Evolutionary conservation across 2,329 filamentous ascomycete genomes (phyloP).

Genomic region (Cryphonectria nitschkei): DNA sequence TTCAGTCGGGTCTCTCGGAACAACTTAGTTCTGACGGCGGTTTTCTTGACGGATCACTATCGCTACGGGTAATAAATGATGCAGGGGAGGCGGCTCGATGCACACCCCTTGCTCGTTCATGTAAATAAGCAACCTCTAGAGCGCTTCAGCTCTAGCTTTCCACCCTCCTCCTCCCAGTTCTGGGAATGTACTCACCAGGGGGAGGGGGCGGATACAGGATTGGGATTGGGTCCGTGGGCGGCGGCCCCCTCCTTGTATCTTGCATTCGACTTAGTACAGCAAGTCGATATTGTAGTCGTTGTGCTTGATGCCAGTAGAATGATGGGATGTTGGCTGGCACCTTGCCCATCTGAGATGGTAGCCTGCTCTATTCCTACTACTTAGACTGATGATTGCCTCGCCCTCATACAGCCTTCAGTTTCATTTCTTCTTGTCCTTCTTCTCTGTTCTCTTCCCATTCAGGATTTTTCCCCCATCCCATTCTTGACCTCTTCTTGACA

Average conservation of each 20-base stretch:
- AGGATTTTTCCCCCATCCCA: not conserved
- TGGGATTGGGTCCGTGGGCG: not conserved
- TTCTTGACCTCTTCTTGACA: constrained; percentile 2
- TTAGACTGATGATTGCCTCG: not conserved
- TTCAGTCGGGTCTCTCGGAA: not conserved
- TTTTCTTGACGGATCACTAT: not conserved
- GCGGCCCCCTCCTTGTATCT: not conserved
- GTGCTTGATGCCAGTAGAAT: not conserved
- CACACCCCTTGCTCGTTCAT: not conserved
- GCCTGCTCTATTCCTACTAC: not conserved
- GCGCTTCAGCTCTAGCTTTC: not conserved
- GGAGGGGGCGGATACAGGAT: not conserved
- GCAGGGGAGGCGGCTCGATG: constrained; percentile 1
- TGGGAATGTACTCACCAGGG: not conserved
- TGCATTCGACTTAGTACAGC: not conserved
- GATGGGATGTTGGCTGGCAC: not conserved
- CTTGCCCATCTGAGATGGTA: not conserved
- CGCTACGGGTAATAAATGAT: not conserved
- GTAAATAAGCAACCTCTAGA: not conserved
- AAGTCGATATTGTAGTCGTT: not conserved
- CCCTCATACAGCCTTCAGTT: not conserved
- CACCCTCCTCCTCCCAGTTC: not conserved
- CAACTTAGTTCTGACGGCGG: not conserved
- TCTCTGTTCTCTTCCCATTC: not conserved
- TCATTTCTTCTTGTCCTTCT: not conserved